Evolutionary conservation across 2,329 filamentous ascomycete species (phyloP), one percentile per base, ranked within the genome.

Genomic region (Fusarium domesticum): DNA sequence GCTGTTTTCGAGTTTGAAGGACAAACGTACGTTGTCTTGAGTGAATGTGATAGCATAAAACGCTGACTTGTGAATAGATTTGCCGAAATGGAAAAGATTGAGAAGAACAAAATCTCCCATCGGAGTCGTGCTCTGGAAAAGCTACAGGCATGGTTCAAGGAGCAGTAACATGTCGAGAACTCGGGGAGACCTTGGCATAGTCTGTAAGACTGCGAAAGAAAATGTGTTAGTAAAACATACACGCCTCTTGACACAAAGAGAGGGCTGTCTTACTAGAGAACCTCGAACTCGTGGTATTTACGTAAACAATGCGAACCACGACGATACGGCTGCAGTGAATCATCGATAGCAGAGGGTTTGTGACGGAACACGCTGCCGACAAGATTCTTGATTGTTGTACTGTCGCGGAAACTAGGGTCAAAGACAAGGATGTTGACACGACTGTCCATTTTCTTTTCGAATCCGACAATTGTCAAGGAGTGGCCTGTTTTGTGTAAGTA

Each of bases 41-140:
- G 1, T 6, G 11, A 5, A 23, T 15, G 15, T 5, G 6, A 20
- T 15, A 6, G 10, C 14, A 7, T 40, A 17, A 16, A 18, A 17
- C 15, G 37, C 56, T 60, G 25, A 59, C 45, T 14, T 7, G 19
- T 35, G 6, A n/a, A 2, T 35, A 86, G 82, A 3, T 86, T 95
- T 65, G 93, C 93, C 19, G 93, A 98, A 72, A 98, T 98, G 93
- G 86, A 89, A 39, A 91, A 87, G 68, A 70, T 66, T 8, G 81
- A 83, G 64, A 95, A 95, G 82, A 98, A 97, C 72, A 81, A 83
- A 62, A 89, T 98, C 61, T 96, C 91, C 18, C 93, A 98, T 70
- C 86, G 93, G 34, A 85, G 80, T 54, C 88, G 85, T 62, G 93
- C 93, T n/a, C 72, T 98, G 41, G 78, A 83, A 53, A 95, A 96